Conservation (phyloP, 1,139 yeast species). For the Blastobotrys petasosporus region DNA sequence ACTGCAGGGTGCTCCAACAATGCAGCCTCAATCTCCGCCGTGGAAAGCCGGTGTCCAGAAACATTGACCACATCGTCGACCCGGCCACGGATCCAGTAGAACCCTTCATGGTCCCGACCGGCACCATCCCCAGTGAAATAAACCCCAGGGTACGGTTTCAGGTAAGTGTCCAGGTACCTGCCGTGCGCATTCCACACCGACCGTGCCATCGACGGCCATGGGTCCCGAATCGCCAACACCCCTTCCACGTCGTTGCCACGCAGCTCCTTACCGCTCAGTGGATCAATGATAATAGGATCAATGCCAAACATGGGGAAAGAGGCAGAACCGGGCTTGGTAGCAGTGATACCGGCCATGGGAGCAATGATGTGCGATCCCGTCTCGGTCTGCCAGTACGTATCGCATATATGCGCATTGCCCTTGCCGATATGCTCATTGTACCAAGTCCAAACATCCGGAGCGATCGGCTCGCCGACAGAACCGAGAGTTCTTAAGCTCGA, state of each 20-base stretch:
- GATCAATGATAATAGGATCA: slow-evolving; percentile 84
- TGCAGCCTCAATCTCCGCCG: slow-evolving; percentile 96
- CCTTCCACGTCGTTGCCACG: slow-evolving; percentile 85
- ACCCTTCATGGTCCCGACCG: slow-evolving; percentile 94
- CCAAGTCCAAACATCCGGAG: slow-evolving; percentile 99
- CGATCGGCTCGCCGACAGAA: slow-evolving; percentile 98
- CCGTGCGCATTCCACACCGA: slow-evolving; percentile 89
- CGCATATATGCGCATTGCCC: slow-evolving; percentile 76
- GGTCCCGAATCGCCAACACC: slow-evolving; percentile 77
- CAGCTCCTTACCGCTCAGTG: slow-evolving; percentile 79
- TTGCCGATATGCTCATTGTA: slow-evolving; percentile 88
- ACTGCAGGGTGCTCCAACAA: slow-evolving; percentile 73
- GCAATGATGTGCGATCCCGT: slow-evolving; percentile 95
- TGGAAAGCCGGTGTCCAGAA: slow-evolving; percentile 93
- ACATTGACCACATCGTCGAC: slow-evolving; percentile 98
- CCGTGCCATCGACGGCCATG: slow-evolving; percentile 99
- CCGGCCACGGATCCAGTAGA: slow-evolving; percentile 97
- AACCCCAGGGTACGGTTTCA: slow-evolving; percentile 92
- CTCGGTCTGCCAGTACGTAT: slow-evolving; percentile 99
- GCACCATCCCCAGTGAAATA: slow-evolving; percentile 99
- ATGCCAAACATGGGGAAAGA: slow-evolving; percentile 95
- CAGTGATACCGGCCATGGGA: slow-evolving; percentile 89
- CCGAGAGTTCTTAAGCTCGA: slow-evolving; percentile 88
- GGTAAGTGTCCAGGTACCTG: slow-evolving; percentile 87
- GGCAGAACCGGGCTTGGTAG: slow-evolving; percentile 97